Evolutionary conservation across 2,329 filamentous ascomycete genomes (phyloP).

Genomic region (Dothidotthia symphoricarpi): DNA sequence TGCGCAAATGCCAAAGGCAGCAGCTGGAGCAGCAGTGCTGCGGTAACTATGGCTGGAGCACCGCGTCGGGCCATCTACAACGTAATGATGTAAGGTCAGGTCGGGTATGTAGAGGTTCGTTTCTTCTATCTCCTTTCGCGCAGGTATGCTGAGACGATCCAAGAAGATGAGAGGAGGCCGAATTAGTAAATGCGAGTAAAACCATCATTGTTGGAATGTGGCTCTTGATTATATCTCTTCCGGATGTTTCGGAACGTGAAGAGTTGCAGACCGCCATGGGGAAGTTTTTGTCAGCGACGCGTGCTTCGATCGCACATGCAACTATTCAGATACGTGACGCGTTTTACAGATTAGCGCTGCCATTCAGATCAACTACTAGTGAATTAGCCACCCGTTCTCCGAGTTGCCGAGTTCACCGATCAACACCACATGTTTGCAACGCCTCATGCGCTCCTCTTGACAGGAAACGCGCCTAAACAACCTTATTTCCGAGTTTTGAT

Average conservation of each 20-base stretch:
- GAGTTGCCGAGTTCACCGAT: slow-evolving; percentile 1
- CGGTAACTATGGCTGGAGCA: slow-evolving; percentile 26
- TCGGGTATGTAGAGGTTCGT: not conserved
- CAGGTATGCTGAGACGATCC: not conserved
- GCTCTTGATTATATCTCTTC: slow-evolving; percentile 15
- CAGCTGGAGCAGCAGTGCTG: slow-evolving; percentile 43
- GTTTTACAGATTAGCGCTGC: not conserved
- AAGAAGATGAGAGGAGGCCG: not conserved
- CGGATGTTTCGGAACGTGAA: slow-evolving; percentile 28
- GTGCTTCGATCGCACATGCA: slow-evolving; percentile 21
- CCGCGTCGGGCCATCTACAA: slow-evolving; percentile 30
- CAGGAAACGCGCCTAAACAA: no score
- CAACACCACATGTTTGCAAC: not conserved
- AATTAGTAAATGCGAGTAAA: slow-evolving; percentile 3
- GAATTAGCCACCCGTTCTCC: slow-evolving; percentile 3
- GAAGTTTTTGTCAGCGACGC: slow-evolving; percentile 28
- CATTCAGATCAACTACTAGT: slow-evolving; percentile 2
- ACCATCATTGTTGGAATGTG: slow-evolving; percentile 4
- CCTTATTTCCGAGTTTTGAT: no score
- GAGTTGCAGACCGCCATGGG: slow-evolving; percentile 15
- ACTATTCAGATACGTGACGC: slow-evolving; percentile 10
- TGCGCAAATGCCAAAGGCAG: slow-evolving; percentile 45
- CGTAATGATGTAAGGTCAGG: slow-evolving; percentile 2
- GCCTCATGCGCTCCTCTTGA: not conserved
- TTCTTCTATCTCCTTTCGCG: no score